A percentile compares a stretch with the other conserved stretches of the same genome.
Conservation (phyloP, 108 stramenopile species). For the Fragilaria crotonensis region DNA sequence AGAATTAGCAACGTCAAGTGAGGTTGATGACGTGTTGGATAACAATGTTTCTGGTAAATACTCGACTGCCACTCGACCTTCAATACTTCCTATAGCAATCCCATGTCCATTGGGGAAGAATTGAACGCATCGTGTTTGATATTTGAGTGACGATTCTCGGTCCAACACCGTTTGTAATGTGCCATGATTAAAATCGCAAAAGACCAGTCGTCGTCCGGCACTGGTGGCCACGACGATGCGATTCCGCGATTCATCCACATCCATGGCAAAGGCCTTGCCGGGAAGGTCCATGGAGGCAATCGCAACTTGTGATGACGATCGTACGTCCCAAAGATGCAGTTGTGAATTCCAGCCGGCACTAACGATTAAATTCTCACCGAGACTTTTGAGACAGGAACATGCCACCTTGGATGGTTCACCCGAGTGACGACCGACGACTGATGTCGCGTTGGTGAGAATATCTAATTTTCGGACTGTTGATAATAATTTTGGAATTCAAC, state of each 20-base stretch:
- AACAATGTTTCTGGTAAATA: slow-evolving; percentile 15
- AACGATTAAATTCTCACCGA: slow-evolving; percentile 28
- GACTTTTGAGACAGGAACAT: slow-evolving; percentile 24
- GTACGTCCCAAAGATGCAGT: slow-evolving; percentile 68
- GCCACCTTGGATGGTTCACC: slow-evolving; percentile 19
- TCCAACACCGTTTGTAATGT: slow-evolving; percentile 40
- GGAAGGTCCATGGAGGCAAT: slow-evolving; percentile 35
- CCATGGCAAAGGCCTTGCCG: slow-evolving; percentile 83
- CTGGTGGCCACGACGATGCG: slow-evolving; percentile 61
- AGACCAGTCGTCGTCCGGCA: slow-evolving; percentile 43
- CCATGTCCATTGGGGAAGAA: slow-evolving; percentile 78
- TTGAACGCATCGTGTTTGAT: slow-evolving; percentile 70
- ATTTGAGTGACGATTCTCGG: slow-evolving; percentile 79
- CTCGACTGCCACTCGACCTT: slow-evolving; percentile 96
- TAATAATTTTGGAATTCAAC: not conserved
- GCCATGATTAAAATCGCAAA: slow-evolving; percentile 42
- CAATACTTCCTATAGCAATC: slow-evolving; percentile 89
- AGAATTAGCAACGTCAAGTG: too few relatives aligned
- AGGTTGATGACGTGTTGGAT: too few relatives aligned
- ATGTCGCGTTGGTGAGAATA: slow-evolving; percentile 10
- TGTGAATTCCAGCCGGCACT: slow-evolving; percentile 69
- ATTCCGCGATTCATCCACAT: slow-evolving; percentile 24
- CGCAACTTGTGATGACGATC: slow-evolving; percentile 11
- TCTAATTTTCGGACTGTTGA: slow-evolving; percentile 28
- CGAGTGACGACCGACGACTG: slow-evolving; percentile 27